phyloP scores from a whole-genome alignment of 495 filamentous ascomycete genomes.

The Bryoglossum gracile region DNA sequence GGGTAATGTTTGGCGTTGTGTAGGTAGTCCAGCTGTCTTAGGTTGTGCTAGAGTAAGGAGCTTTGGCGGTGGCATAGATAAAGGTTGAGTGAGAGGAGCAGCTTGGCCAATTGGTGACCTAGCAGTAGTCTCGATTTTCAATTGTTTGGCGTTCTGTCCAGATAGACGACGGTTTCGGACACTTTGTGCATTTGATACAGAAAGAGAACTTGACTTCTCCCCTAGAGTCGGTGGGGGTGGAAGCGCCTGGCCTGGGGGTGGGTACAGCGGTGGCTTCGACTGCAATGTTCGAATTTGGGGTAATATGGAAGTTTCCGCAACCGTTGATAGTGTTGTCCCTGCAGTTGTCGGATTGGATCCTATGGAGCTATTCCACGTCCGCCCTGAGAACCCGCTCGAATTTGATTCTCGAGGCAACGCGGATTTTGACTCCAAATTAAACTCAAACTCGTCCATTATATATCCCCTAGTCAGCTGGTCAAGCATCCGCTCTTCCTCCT shows the following conservation, averaged over 20 bases:
- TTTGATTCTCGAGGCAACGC: slow-evolving; percentile 81
- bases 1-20: slow-evolving; percentile 5
- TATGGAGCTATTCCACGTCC: slow-evolving; percentile 83
- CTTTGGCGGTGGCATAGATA: slow-evolving; percentile 26
- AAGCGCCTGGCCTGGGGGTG: slow-evolving; percentile 38
- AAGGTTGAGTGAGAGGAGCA: slow-evolving; percentile 25
- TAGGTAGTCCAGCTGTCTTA: slow-evolving; percentile 20
- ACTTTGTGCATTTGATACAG: slow-evolving; percentile 39
- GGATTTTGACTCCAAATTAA: slow-evolving; percentile 65
- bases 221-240: slow-evolving; percentile 31
- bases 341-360: slow-evolving; percentile 71
- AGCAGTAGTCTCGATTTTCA: slow-evolving; percentile 79
- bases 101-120: slow-evolving; percentile 24
- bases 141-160: slow-evolving; percentile 64
- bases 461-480: slow-evolving; percentile 91
- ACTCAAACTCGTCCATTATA: slow-evolving; percentile 79
- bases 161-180: slow-evolving; percentile 80
- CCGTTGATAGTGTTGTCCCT: slow-evolving; percentile 65
- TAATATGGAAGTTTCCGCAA: slow-evolving; percentile 55
- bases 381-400: slow-evolving; percentile 75
- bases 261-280: slow-evolving; percentile 20
- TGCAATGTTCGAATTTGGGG: slow-evolving; percentile 19
- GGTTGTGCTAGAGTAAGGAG: slow-evolving; percentile 21
- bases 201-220: slow-evolving; percentile 6
- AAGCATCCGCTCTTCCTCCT: slow-evolving; percentile 83